Base-by-base conservation (phyloP, 176 grass and related monocot species). In the Oryza rufipogon region DNA sequence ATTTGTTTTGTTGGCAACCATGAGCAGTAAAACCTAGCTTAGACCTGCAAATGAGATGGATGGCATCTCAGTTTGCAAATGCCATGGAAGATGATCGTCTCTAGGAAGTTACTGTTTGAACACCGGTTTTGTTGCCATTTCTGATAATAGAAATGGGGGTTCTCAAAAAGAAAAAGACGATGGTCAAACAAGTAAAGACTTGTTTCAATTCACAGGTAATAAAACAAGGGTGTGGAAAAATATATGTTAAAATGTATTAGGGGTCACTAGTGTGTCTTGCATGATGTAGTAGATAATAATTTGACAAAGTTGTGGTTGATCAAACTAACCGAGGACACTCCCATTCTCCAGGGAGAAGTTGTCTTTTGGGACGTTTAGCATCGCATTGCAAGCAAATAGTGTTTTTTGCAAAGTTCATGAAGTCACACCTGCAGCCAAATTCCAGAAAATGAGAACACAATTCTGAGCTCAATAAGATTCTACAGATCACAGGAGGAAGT, bases 381-480 rank as follows among this genome's bases (percentile, higher is more conserved):
- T 98, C 92, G 82, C 91, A 98, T 64, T 93, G 96, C 87, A 98
- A 91, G 69, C 96, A 98, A 65, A 93, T 69, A 61, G 51, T 92
- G 68, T 98, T 98, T 82, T 98, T 98, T 20, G 92, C 92, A 63
- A 98, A 98, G 74, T 98, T 98, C 96, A 98, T 93, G 87, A 98
- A 98, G 77, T 98, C 93, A 90, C 96, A 98, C 89, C 96, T 98
- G 91, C 81, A 82, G 74, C 28, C 36, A 94, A 66, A 88, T 34
- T 41, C 79, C 38, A 87, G 28, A 39, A 58, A 80, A 65, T 71
- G 58, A 91, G 66, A 85, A 89, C 16, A 48, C 42, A 34, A 76
- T 67, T 88, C 10, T 72, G n/a, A 44, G 81, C 54, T 72, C 13
- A 81, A 74, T 16, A 84, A 89, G 58, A 77, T 81, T 74, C 23